Percentiles rank a stretch among this genome's conserved stretches.
These are phyloP conservation scores for Marasmius oreades DNA, from an alignment of 1,284 basidiomycete genomes.

Conservation along the genomic window DNA sequence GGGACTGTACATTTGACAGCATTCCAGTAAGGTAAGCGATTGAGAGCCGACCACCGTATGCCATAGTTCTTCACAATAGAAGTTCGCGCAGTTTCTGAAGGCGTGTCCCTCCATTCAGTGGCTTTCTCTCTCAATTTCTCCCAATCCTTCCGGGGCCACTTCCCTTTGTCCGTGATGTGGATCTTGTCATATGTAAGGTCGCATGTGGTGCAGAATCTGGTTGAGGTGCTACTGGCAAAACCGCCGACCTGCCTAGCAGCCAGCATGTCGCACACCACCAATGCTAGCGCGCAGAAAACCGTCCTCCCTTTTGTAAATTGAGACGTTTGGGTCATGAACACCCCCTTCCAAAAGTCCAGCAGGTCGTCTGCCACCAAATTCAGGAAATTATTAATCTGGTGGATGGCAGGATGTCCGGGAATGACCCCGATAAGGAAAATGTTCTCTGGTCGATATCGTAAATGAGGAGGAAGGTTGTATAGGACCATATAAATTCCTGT, in stretches of 20 bases:
- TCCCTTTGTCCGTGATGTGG: too few species aligned
- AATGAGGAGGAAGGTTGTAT: too few species aligned
- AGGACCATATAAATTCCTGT: too few species aligned
- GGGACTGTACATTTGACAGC: too few species aligned
- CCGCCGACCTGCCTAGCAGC: constrained; percentile 30
- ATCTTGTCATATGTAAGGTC: not conserved
- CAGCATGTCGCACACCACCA: too few species aligned
- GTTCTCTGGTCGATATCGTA: too few species aligned
- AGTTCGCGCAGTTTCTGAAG: not conserved
- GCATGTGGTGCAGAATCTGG: constrained; percentile 26
- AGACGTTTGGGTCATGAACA: too few species aligned
- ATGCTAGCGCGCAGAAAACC: too few species aligned
- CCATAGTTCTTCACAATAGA: not conserved
- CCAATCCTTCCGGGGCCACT: too few species aligned
- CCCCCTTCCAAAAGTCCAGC: not conserved
- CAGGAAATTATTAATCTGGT: constrained; percentile 26
- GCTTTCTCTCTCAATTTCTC: not conserved
- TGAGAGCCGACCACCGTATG: not conserved
- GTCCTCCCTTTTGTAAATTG: too few species aligned
- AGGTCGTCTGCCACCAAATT: constrained; percentile 10
- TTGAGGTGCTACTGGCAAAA: constrained; percentile 15
- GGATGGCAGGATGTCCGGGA: constrained; percentile 22
- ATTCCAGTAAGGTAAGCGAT: constrained; percentile 31
- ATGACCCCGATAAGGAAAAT: constrained; percentile 28
- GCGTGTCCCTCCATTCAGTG: not conserved